These are phyloP conservation scores for Linnemannia hyalina DNA, from an alignment of 192 early-diverging fungal species.

Conservation along the genomic window DNA sequence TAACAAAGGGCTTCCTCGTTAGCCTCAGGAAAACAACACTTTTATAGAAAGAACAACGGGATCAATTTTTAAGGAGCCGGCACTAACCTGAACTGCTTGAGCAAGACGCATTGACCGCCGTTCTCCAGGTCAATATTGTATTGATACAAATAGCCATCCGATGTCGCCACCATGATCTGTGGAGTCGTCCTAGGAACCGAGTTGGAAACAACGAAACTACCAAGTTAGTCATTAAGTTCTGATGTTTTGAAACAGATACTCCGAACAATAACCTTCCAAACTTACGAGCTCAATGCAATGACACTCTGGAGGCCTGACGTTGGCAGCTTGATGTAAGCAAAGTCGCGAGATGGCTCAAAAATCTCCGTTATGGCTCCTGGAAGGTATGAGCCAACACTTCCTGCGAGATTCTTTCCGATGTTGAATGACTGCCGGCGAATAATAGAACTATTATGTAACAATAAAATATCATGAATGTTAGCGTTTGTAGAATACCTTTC, in stretches of 20 bases:
- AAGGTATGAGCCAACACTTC: constrained; percentile 86
- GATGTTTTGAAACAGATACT: not conserved
- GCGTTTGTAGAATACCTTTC: not conserved
- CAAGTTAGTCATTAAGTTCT: not conserved
- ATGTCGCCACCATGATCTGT: constrained; percentile 91
- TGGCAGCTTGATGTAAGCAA: constrained; percentile 93
- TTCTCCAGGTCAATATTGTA: constrained; percentile 90
- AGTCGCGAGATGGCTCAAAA: constrained; percentile 96
- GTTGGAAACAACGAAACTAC: constrained; percentile 3
- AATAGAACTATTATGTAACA: constrained; percentile 53
- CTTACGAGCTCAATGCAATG: constrained; percentile 78
- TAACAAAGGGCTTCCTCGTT: not conserved
- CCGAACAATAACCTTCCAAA: not conserved
- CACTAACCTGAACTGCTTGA: constrained; percentile 80
- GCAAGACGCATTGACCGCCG: constrained; percentile 89
- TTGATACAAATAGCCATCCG: constrained; percentile 92
- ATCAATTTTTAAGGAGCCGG: not conserved
- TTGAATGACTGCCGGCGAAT: constrained; percentile 71
- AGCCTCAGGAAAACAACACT: not conserved
- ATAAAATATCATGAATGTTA: not conserved
- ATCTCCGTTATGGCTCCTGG: constrained; percentile 92
- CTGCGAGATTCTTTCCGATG: constrained; percentile 76
- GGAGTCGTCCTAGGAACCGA: constrained; percentile 66
- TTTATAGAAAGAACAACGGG: not conserved
- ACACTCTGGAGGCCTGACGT: constrained; percentile 79